A percentile compares a stretch with the other conserved stretches of the same genome.
These are phyloP conservation scores for Sugiyamaella novakii DNA, from an alignment of 1,139 yeast genomes.

Conservation along the genomic window DNA sequence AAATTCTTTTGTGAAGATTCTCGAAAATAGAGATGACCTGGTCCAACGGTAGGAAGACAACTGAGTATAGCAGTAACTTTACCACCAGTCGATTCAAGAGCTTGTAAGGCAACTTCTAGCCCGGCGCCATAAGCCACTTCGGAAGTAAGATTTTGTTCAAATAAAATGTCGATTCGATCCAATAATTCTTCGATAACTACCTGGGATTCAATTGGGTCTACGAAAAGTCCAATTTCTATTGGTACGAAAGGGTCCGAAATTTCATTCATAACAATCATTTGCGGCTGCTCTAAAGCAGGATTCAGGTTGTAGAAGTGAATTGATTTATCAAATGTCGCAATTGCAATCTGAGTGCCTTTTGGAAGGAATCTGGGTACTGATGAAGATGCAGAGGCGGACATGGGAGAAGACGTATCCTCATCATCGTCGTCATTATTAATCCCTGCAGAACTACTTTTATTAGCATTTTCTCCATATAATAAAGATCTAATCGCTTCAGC, in stretches of 20 bases:
- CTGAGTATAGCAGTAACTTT: constrained; percentile 72
- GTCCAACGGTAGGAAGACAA: constrained; percentile 78
- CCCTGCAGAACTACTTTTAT: background rate
- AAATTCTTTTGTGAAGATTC: constrained; percentile 31
- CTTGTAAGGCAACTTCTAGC: constrained; percentile 63
- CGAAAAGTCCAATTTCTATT: constrained; percentile 74
- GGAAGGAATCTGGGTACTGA: constrained; percentile 40
- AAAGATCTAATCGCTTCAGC: constrained; percentile 73
- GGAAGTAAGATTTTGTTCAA: constrained; percentile 50
- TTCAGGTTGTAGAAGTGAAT: constrained; percentile 75
- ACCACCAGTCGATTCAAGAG: constrained; percentile 69
- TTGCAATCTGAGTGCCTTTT: constrained; percentile 57
- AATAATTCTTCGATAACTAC: constrained; percentile 68
- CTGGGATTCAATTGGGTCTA: constrained; percentile 69
- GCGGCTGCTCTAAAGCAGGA: constrained; percentile 58
- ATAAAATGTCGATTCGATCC: constrained; percentile 56
- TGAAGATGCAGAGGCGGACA: constrained; percentile 14
- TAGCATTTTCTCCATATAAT: constrained; percentile 44
- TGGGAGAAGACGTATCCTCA: background rate
- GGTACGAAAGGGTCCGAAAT: constrained; percentile 84
- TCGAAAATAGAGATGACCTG: constrained; percentile 70
- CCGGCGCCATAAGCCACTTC: constrained; percentile 86
- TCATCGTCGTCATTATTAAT: background rate
- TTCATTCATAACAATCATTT: constrained; percentile 69
- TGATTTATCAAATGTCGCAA: constrained; percentile 74